Base-by-base conservation (phyloP, 225 moss, liverwort and hornwort species). In the Bryoerythrophyllum caledonicum region DNA sequence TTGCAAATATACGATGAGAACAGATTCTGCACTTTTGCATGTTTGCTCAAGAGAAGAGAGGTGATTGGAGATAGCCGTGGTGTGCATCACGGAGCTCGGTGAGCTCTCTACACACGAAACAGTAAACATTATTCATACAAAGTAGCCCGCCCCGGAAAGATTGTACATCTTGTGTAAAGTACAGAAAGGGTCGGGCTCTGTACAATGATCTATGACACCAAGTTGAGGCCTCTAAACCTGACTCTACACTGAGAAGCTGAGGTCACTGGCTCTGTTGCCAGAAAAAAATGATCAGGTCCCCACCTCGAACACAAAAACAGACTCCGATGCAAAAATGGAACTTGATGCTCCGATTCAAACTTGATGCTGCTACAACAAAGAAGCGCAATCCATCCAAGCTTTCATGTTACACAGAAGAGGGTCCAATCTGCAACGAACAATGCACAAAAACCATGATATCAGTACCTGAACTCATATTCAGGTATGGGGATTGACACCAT, bases 401-500 rank as follows among this genome's bases (percentile, higher is more conserved):
- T 67, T 61, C n/a, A 21, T 46, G 62, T 70, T 73, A 84, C 56
- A 80, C 79, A 30, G 72, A 57, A 62, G 72, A 62, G 67, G 76
- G 72, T 26, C 76, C 75, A 32, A 10, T 72, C 79, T 83, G 83
- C 60, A 63, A 76, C 19, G 6, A 30, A n/a, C n/a, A 58, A 52
- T 55, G 28, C 26, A 65, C 55, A 67, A 37, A 60, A 24, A 60
- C 19, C 6, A 12, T 1, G 16, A 53, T 20, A 27, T 17, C 41
- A 43, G 43, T 1, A 10, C 14, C 9, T 24, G 2, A 37, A 37
- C 56, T 63, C 41, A 49, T 2, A 13, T 51, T 54, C 4, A 38
- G 38, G 8, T 55, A 7, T 56, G 43, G 26, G 17, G 27, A 71
- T 27, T 41, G 26, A 58, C 20, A 51, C 8, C 11, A 53, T 34